Base-by-base conservation (phyloP, 208 protist species). In the Wallacemonas sp. region DNA sequence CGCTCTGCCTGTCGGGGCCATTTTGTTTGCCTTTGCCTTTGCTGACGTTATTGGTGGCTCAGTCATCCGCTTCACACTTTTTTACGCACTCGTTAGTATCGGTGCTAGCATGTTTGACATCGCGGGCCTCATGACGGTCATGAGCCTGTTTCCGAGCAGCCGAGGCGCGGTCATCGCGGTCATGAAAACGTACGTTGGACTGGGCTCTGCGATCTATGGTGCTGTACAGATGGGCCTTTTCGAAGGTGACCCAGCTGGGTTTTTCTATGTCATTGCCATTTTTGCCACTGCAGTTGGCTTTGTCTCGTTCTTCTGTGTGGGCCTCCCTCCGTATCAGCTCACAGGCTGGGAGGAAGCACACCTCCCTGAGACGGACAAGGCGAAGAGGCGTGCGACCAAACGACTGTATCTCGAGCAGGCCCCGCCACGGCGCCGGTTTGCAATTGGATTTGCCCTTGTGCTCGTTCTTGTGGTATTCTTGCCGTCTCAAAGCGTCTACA, bases 151-250 rank as follows among this genome's bases (percentile, higher is more conserved):
- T 63, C 89, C 89, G n/a, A 84, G 74, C 58, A 82, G 83, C 39
- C 69, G 83, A 1, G 89, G 89, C 0, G 80, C 89, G 15, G 89
- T 95, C 14, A 87, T 95, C 51, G 89, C 78, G 2, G 71, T 95
- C 8, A 87, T 91, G 84, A 95, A 95, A 61, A 92, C 86, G 22
- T 92, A 93, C 64, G 83, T 88, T 41, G 89, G 89, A 11, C 71
- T 95, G n/a, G 89, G 89, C n/a, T 88, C 85, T 15, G 84, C 85
- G 6, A 90, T 95, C 41, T 72, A 89, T 27, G 86, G 84, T 4
- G 74, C 72, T 2, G 66, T 90, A 36, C 75, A 89, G 66, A 65
- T 90, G 15, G 89, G 75, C 8, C 91, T 91, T 67, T 94, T 90
- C 39, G 74, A 75, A 28, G 46, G 75, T 19, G 58, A 74, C 63